Conservation (phyloP, 345 rosid species). For the Diplotaxis tenuifolia region DNA sequence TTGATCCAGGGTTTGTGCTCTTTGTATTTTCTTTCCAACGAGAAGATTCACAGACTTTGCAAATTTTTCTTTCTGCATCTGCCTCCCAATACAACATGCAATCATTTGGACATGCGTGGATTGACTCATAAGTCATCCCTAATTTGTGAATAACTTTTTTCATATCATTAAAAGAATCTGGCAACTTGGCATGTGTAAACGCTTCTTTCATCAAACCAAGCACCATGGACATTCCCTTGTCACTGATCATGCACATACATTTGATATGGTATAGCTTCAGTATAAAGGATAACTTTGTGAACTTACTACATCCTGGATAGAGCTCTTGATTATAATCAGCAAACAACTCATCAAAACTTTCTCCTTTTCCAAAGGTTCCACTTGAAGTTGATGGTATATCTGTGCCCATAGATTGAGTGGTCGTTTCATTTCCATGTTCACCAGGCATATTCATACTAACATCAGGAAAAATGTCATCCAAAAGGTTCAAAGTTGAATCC, state of each 20-base stretch:
- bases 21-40: background rate
- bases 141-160: background rate
- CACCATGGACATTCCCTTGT: background rate
- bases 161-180: background rate
- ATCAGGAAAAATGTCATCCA: background rate
- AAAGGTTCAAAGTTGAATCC: background rate
- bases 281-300: background rate
- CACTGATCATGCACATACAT: background rate
- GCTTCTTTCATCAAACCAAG: slow-evolving; percentile 9
- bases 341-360: background rate
- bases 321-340: background rate
- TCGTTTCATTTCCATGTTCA: background rate
- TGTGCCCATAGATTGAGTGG: background rate
- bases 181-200: background rate
- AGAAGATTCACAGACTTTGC: background rate
- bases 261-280: slow-evolving; percentile 9
- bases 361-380: background rate
- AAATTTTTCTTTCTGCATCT: background rate
- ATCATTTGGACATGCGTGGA: background rate
- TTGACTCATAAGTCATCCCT: background rate
- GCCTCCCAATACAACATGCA: background rate
- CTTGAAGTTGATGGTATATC: background rate
- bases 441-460: background rate
- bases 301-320: background rate
- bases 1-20: background rate